Evolutionary conservation across 2,329 filamentous ascomycete species (phyloP).

Genomic region (Emericellopsis cladophorae): DNA sequence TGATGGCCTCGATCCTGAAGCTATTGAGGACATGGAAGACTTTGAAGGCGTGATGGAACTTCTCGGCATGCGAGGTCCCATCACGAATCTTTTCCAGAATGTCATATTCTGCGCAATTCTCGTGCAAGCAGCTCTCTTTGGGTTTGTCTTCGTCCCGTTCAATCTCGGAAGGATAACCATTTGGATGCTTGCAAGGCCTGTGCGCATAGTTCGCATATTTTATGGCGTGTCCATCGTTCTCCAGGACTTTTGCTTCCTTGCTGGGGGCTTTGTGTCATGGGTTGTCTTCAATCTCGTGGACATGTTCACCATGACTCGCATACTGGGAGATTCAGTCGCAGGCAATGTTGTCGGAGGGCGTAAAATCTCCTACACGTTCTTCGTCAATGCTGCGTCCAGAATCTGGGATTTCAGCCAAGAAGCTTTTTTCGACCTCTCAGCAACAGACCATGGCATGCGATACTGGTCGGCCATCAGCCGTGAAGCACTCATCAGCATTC

Average conservation of each 20-base stretch:
- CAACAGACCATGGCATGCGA: conserved; percentile 51
- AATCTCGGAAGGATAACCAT: conserved; percentile 78
- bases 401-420: conserved; percentile 26
- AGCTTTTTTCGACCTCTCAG: conserved; percentile 35
- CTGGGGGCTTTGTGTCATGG: conserved; percentile 42
- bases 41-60: conserved; percentile 93
- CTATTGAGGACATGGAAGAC: conserved; percentile 79
- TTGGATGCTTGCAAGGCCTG: conserved; percentile 66
- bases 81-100: conserved; percentile 78
- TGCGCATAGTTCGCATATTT: conserved; percentile 60
- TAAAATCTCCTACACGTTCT: conserved; percentile 28
- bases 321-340: conserved; percentile 17
- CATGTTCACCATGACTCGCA: conserved; percentile 15
- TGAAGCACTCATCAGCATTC: conserved; percentile 50
- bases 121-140: conserved; percentile 73
- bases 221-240: conserved; percentile 66
- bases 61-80: conserved; percentile 87
- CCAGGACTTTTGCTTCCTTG: conserved; percentile 61
- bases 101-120: conserved; percentile 87
- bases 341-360: conserved; percentile 16
- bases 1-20: conserved; percentile 60
- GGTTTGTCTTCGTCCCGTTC: conserved; percentile 84
- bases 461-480: conserved; percentile 69
- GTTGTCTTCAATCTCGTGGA: conserved; percentile 24
- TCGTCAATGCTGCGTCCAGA: conserved; percentile 28